phyloP scores from a whole-genome alignment of 257 asterid genomes.

The Capsicum rhomboideum region DNA sequence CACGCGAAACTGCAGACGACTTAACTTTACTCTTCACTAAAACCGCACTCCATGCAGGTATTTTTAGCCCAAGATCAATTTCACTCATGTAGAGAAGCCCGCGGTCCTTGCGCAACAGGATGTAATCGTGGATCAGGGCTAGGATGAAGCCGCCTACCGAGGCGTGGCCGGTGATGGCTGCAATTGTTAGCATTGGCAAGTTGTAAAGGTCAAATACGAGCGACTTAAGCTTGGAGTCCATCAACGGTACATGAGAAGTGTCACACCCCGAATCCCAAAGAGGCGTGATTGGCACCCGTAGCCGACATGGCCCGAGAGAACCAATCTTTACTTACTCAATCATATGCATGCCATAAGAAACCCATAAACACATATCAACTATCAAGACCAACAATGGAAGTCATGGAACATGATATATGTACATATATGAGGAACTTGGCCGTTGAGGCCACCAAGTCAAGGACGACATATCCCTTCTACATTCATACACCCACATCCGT shows the following conservation, averaged over 20 bases:
- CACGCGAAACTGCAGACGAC: conserved; percentile 33
- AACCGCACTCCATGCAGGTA: conserved; percentile 61
- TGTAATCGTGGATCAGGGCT: conserved; percentile 55
- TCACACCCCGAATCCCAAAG: no score
- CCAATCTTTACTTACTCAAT: no score
- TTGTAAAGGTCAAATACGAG: conserved; percentile 31
- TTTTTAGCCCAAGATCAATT: conserved; percentile 48
- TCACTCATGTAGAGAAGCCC: conserved; percentile 62
- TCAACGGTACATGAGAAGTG: not conserved
- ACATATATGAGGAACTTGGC: no score
- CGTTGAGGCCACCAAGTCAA: no score
- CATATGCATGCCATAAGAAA: no score
- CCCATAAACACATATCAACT: no score
- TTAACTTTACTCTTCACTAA: conserved; percentile 41
- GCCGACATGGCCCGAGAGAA: no score
- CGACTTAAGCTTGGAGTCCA: conserved; percentile 38
- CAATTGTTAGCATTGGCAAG: conserved; percentile 76
- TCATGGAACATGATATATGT: no score
- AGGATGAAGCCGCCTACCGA: conserved; percentile 47
- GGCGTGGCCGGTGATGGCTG: conserved; percentile 66
- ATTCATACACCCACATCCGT: no score
- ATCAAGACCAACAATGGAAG: no score
- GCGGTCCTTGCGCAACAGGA: conserved; percentile 45
- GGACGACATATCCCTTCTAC: no score
- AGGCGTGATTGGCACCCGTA: no score